A percentile compares a stretch with the other conserved stretches of the same genome.
Evolutionary conservation across 1,284 basidiomycete genomes (phyloP).

Genomic region (Austroboletus niveus): DNA sequence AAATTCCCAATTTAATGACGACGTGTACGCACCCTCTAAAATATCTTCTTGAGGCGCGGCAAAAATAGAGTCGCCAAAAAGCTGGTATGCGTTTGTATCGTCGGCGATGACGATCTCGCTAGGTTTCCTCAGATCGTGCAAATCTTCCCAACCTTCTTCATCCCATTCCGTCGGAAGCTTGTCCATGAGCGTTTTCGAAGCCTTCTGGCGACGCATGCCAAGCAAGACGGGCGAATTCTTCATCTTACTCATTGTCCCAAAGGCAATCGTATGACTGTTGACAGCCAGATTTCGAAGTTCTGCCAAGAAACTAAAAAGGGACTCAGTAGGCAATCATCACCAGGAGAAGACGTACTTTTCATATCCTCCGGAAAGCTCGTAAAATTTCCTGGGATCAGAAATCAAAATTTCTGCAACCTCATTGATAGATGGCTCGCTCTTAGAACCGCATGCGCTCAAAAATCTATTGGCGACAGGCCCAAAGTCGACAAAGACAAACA

Average conservation of each 20-base stretch:
- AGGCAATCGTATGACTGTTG: constrained; percentile 62
- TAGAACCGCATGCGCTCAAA: constrained; percentile 84
- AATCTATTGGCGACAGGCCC: constrained; percentile 83
- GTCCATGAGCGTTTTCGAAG: constrained; percentile 35
- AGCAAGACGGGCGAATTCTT: constrained; percentile 71
- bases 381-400: constrained; percentile 68
- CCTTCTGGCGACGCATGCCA: constrained; percentile 50
- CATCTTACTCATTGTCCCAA: constrained; percentile 61
- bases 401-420: constrained; percentile 70
- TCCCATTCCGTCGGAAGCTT: constrained; percentile 43
- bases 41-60: constrained; percentile 90
- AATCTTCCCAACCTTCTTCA: constrained; percentile 67
- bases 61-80: constrained; percentile 77
- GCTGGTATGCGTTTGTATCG: constrained; percentile 71
- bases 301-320: constrained; percentile 63
- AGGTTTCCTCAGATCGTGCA: constrained; percentile 62
- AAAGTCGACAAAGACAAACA: constrained; percentile 91
- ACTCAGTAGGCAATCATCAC: neutral
- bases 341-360: constrained; percentile 47
- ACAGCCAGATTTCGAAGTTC: constrained; percentile 86
- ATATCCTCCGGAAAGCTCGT: constrained; percentile 60
- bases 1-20: neutral
- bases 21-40: constrained; percentile 57
- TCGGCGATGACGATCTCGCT: constrained; percentile 76
- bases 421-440: constrained; percentile 84